Base-by-base conservation (phyloP, 768 basidiomycete genomes). In the Tylopilus felleus region DNA sequence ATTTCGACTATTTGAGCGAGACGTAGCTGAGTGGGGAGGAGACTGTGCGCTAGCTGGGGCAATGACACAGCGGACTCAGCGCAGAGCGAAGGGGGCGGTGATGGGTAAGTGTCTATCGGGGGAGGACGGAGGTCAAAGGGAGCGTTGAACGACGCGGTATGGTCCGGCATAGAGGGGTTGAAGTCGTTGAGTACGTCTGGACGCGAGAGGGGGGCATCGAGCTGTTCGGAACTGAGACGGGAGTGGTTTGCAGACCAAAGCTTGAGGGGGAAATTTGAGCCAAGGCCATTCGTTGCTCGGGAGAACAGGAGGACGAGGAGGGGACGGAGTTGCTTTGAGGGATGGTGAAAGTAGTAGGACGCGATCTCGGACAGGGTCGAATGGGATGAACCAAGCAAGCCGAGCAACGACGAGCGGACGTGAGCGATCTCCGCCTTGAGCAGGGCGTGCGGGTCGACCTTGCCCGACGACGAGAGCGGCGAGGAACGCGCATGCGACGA, bases 1-100 rank as follows among this genome's bases (percentile, higher is more conserved):
- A 98, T 97, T 70, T 99, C 97, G 49, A 93, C 86, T 41, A 99
- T 95, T 65, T 96, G 93, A 5, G 95, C 96, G 31, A 99, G 83
- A 28, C 95, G 87, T 28, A 88, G 74, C 71, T 99, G 97, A 1
- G 93, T 86, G 16, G 96, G 93, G 7, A 99, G 81, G 5, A 71
- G 60, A 0, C 71, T 62, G 19, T 71, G 69, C 4, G 65, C 63
- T 8, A 71, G 27, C 63, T 71, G 53, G 73, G 75, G 29, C 71
- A 75, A 16, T 58, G 62, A 31, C 56, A 57, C 39, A 63, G 59
- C 40, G 6, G 67, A 48, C 3, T 53, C 57, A 41, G 51, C 42
- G 14, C 0, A 46, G 31, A 69, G 60, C 6, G 66, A 63, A 8
- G 65, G 39, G 29, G 67, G 67, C 4, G 67, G 67, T 2, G 58